phyloP scores from a whole-genome alignment of 345 rosid species.

The Salix viminalis region DNA sequence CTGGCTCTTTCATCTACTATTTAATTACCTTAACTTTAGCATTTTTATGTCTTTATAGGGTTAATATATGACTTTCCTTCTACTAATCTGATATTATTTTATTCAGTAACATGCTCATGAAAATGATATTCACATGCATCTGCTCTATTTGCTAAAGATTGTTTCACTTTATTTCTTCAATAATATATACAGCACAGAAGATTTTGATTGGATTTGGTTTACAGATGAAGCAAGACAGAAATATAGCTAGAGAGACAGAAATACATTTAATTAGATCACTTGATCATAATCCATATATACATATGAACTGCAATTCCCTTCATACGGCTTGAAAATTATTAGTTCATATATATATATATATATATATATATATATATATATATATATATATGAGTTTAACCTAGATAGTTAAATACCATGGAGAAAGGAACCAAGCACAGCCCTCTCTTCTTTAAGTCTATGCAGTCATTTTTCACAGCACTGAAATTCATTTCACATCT shows the following conservation, averaged over 20 bases:
- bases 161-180: neutral
- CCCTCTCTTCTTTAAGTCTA: conserved; percentile 68
- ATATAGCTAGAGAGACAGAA: neutral
- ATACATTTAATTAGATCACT: neutral
- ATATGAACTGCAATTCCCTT: conserved; percentile 14
- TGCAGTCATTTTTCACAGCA: conserved; percentile 20
- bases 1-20: neutral
- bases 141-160: neutral
- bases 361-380: neutral
- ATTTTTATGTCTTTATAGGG: neutral
- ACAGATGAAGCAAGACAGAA: neutral
- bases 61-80: neutral
- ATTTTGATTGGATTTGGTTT: neutral
- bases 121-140: conserved; percentile 7
- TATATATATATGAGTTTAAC: conserved; percentile 22
- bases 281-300: neutral
- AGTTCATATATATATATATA: neutral
- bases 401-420: conserved; percentile 56
- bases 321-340: conserved; percentile 4
- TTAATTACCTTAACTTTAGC: neutral
- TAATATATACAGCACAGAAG: conserved; percentile 11
- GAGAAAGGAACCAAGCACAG: conserved; percentile 73
- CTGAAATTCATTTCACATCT: conserved; percentile 22
- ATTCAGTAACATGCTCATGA: neutral
- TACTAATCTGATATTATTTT: neutral